A percentile compares a stretch with the other conserved stretches of the same genome.
phyloP scores from a whole-genome alignment of 2,329 filamentous ascomycete genomes.

The Botrytis sinoallii region DNA sequence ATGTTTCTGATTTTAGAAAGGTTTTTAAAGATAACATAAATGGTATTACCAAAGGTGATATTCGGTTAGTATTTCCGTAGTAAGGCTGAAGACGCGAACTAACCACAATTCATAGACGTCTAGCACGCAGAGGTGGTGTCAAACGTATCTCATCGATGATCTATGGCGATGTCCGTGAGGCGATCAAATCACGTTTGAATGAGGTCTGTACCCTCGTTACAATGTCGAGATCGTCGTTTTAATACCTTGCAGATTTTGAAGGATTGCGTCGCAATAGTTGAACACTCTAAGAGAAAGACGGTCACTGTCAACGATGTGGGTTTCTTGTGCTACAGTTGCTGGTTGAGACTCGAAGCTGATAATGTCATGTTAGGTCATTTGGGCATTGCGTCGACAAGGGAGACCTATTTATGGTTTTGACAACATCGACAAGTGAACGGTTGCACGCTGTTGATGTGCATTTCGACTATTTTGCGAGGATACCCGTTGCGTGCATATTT shows the following conservation, averaged over 20 bases:
- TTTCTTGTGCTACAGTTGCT: not conserved
- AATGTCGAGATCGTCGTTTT: not conserved
- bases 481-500: slow-evolving; percentile 2
- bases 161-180: slow-evolving; percentile 58
- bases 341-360: not conserved
- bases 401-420: slow-evolving; percentile 59
- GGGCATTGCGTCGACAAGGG: slow-evolving; percentile 48
- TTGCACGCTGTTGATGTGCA: not conserved
- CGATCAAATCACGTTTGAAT: slow-evolving; percentile 49
- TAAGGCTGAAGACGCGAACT: not conserved
- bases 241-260: not conserved
- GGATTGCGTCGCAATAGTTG: slow-evolving; percentile 38
- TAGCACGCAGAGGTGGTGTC: slow-evolving; percentile 73
- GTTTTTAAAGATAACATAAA: slow-evolving; percentile 47
- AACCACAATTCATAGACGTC: slow-evolving; percentile 44
- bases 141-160: slow-evolving; percentile 66
- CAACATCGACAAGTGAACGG: slow-evolving; percentile 28
- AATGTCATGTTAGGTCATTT: slow-evolving; percentile 49
- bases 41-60: slow-evolving; percentile 54
- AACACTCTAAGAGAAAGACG: slow-evolving; percentile 58
- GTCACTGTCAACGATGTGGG: slow-evolving; percentile 60
- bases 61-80: slow-evolving; percentile 43
- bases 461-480: not conserved
- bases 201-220: slow-evolving; percentile 39
- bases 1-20: slow-evolving; percentile 41